These are phyloP conservation scores for Aspergillus luchuensis DNA, from an alignment of 2,329 filamentous ascomycete genomes.

Conservation along the genomic window DNA sequence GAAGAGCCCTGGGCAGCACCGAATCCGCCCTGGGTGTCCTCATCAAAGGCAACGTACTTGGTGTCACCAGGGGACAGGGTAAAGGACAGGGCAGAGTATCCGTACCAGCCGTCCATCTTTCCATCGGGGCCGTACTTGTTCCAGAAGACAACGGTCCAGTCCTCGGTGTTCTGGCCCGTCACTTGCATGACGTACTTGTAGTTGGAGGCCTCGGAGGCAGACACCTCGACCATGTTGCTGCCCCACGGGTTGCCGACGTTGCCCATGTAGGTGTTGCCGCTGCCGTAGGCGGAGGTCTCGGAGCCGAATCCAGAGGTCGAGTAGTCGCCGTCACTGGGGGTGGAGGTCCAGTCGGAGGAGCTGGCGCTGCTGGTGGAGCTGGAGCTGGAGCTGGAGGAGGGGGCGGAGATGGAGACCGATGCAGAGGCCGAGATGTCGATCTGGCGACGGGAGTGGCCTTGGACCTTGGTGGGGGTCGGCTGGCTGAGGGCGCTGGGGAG, in stretches of 20 bases:
- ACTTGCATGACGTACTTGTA: constrained; percentile 44
- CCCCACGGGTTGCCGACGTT: constrained; percentile 45
- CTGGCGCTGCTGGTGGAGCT: constrained; percentile 9
- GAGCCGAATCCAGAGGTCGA: constrained; percentile 38
- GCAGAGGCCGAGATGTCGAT: neutral
- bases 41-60: constrained; percentile 41
- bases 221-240: constrained; percentile 44
- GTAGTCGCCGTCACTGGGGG: constrained; percentile 26
- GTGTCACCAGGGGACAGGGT: constrained; percentile 37
- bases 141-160: constrained; percentile 43
- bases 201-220: constrained; percentile 27
- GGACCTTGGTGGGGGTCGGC: constrained; percentile 14
- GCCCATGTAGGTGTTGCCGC: constrained; percentile 36
- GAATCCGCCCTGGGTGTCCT: constrained; percentile 39
- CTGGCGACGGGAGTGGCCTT: constrained; percentile 24
- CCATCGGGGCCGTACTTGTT: constrained; percentile 42
- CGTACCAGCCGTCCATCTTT: constrained; percentile 40
- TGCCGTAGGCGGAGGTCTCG: constrained; percentile 26
- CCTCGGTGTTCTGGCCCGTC: constrained; percentile 33
- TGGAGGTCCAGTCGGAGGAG: constrained; percentile 23
- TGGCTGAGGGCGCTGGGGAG: constrained; percentile 27
- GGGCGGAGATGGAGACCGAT: constrained; percentile 4
- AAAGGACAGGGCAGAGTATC: constrained; percentile 35
- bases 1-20: constrained; percentile 28
- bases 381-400: constrained; percentile 8